These are phyloP conservation scores for Fonsecaea monophora DNA, from an alignment of 2,329 filamentous ascomycete species.

Conservation along the genomic window DNA sequence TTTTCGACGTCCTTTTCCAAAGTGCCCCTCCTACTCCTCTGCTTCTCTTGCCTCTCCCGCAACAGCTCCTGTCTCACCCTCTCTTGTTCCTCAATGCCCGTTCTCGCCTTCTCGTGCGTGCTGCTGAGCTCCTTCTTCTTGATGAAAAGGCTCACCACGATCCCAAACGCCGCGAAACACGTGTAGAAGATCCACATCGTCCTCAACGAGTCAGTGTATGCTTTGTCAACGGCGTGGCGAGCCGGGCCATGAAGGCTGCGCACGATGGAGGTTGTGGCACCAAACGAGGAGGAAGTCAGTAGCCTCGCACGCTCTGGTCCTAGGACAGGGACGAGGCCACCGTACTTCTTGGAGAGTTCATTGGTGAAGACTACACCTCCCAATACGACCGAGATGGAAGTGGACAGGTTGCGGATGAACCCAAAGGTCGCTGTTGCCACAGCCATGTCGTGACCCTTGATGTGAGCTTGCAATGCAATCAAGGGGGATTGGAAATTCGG, in stretches of 20 bases:
- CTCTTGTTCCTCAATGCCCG: conserved; percentile 54
- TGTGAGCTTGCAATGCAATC: conserved; percentile 68
- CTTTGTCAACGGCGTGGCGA: conserved; percentile 42
- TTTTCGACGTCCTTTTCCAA: conserved; percentile 25
- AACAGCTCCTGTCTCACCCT: conserved; percentile 44
- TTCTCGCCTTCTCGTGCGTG: conserved; percentile 53
- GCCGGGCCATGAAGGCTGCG: conserved; percentile 43
- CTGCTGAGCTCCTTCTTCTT: conserved; percentile 47
- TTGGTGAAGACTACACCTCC: conserved; percentile 57
- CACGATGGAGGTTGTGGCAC: conserved; percentile 46
- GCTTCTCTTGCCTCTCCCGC: conserved; percentile 42
- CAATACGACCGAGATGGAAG: conserved; percentile 61
- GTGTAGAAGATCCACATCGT: conserved; percentile 55
- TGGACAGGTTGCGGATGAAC: conserved; percentile 62
- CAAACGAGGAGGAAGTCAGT: conserved; percentile 47
- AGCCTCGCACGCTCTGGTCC: conserved; percentile 42
- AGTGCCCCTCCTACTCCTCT: conserved; percentile 13
- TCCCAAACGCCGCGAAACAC: conserved; percentile 40
- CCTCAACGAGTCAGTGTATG: conserved; percentile 46
- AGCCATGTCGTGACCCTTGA: conserved; percentile 65
- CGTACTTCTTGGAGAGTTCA: conserved; percentile 45
- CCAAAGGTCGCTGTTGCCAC: conserved; percentile 63
- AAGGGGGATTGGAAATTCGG: conserved; percentile 69
- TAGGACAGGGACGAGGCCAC: conserved; percentile 42
- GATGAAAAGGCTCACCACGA: conserved; percentile 44